Evolutionary conservation across 192 early-diverging fungal species (phyloP).

Genomic region (Geranomyces variabilis): DNA sequence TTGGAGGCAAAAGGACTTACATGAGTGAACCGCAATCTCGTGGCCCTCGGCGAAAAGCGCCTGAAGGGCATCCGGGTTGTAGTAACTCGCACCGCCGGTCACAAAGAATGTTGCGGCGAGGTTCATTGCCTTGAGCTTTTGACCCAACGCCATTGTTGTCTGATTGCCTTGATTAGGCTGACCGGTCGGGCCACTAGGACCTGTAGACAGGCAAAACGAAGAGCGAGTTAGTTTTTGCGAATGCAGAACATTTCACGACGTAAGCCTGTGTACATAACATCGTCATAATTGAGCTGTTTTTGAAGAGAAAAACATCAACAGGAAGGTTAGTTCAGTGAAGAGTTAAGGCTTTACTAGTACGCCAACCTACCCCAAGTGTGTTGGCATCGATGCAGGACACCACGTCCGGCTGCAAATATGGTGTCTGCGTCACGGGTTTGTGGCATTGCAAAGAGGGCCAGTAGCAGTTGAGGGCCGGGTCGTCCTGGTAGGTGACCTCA

Average conservation of each 20-base stretch:
- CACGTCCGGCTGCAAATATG: not conserved
- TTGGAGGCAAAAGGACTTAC: conserved; percentile 42
- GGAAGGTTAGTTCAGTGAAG: too few species aligned
- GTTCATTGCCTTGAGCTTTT: not conserved
- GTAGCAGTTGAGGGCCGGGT: conserved; percentile 16
- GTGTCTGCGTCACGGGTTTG: not conserved
- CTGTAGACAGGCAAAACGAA: too few species aligned
- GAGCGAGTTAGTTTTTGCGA: too few species aligned
- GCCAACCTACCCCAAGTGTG: conserved; percentile 37
- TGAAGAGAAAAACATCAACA: too few species aligned
- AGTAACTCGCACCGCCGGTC: conserved; percentile 15
- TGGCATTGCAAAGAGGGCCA: conserved; percentile 1
- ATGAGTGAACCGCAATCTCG: conserved; percentile 46
- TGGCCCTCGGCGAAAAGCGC: conserved; percentile 38
- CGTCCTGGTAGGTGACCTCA: not conserved
- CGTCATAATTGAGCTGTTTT: conserved; percentile 35
- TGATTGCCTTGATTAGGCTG: not conserved
- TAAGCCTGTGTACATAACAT: too few species aligned
- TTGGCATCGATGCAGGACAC: conserved; percentile 1
- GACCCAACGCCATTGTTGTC: not conserved
- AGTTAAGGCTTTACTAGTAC: too few species aligned
- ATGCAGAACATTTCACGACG: too few species aligned
- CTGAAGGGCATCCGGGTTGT: conserved; percentile 27
- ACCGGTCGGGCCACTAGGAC: not conserved
- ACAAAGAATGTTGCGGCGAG: conserved; percentile 42